Percentiles rank a stretch among this genome's conserved stretches.
phyloP scores from a whole-genome alignment of 2,329 filamentous ascomycete species.

The Uncinocarpus reesii region DNA sequence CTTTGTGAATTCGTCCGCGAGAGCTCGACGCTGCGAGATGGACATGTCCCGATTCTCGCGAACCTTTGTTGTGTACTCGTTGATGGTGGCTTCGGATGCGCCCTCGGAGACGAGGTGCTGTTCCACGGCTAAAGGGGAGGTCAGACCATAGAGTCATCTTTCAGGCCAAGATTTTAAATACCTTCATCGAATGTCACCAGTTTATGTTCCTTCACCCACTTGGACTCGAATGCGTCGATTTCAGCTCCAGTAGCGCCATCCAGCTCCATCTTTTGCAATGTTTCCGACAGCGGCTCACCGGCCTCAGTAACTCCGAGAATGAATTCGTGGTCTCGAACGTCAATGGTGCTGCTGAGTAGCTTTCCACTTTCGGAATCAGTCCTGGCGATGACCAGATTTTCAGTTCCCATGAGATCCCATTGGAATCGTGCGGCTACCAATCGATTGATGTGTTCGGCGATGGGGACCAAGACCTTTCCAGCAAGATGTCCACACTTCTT shows the following conservation, averaged over 20 bases:
- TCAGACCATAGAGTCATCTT: too few relatives aligned
- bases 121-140: conserved; percentile 49
- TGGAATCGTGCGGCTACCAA: conserved; percentile 87
- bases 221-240: conserved; percentile 74
- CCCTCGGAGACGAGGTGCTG: conserved; percentile 60
- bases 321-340: conserved; percentile 92
- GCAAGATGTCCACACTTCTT: conserved; percentile 98
- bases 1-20: conserved; percentile 58
- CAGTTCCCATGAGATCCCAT: conserved; percentile 95
- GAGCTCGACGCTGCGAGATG: conserved; percentile 61
- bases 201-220: conserved; percentile 78
- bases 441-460: conserved; percentile 92
- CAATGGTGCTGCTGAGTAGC: conserved; percentile 79
- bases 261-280: conserved; percentile 79
- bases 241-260: conserved; percentile 65
- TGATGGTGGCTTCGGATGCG: conserved; percentile 52
- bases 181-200: conserved; percentile 84
- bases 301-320: conserved; percentile 77
- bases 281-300: conserved; percentile 75
- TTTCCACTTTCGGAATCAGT: conserved; percentile 93
- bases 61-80: conserved; percentile 56
- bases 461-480: conserved; percentile 87
- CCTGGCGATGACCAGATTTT: conserved; percentile 88
- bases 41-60: conserved; percentile 61
- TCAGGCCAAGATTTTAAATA: too few relatives aligned